Evolutionary conservation across 345 rosid genomes (phyloP).

Genomic region (Eucalyptus pauciflora): DNA sequence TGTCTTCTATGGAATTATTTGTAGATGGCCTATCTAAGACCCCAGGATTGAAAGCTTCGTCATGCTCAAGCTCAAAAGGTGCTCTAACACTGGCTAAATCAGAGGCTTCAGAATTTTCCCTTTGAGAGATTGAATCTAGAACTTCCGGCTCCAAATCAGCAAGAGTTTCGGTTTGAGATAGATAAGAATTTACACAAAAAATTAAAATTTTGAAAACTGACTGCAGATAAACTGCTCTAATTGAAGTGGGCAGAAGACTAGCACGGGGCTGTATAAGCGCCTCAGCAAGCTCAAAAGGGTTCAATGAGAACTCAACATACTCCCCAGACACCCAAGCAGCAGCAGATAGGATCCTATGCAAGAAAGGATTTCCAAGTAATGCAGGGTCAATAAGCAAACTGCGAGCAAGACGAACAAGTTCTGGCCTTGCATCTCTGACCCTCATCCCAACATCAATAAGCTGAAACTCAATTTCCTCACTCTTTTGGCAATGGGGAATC

Average conservation of each 20-base stretch:
- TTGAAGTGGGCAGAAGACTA: slow-evolving; percentile 51
- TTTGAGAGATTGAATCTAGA: slow-evolving; percentile 5
- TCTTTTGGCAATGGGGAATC: slow-evolving; percentile 73
- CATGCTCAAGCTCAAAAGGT: background rate
- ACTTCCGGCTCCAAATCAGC: background rate
- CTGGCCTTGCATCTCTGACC: slow-evolving; percentile 83
- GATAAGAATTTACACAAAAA: slow-evolving; percentile 32
- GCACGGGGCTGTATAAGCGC: slow-evolving; percentile 88
- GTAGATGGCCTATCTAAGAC: slow-evolving; percentile 13
- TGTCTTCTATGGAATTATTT: slow-evolving; percentile 14
- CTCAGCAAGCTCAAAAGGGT: slow-evolving; percentile 66
- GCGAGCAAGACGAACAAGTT: slow-evolving; percentile 65
- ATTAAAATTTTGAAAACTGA: slow-evolving; percentile 61
- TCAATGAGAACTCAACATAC: slow-evolving; percentile 58
- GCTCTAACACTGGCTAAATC: background rate
- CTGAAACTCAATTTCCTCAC: slow-evolving; percentile 83
- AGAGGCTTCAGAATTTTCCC: slow-evolving; percentile 3
- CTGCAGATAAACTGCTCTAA: slow-evolving; percentile 64
- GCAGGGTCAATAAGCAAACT: slow-evolving; percentile 93
- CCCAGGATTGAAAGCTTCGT: slow-evolving; percentile 14
- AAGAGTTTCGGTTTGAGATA: slow-evolving; percentile 12
- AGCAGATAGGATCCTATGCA: slow-evolving; percentile 73
- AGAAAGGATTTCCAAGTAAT: slow-evolving; percentile 71
- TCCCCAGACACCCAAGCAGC: slow-evolving; percentile 97
- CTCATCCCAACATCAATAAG: slow-evolving; percentile 75